Evolutionary conservation across 1,284 basidiomycete species (phyloP).

Genomic region (Heliocybe sulcata): DNA sequence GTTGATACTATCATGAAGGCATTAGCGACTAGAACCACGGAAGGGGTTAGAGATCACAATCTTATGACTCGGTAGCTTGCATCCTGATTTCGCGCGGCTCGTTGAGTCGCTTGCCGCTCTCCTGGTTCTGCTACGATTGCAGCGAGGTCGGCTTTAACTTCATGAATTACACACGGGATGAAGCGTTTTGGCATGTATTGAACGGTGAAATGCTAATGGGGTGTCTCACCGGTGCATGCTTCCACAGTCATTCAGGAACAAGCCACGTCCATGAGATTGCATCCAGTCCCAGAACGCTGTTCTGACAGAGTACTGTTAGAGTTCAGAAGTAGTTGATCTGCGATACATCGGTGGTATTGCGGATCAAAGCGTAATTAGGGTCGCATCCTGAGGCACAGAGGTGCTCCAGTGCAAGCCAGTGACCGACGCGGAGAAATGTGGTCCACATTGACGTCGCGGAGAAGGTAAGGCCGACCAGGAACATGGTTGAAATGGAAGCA

Average conservation of each 20-base stretch:
- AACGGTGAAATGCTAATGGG: no score
- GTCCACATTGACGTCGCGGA: neutral
- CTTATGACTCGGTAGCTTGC: no score
- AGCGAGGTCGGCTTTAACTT: no score
- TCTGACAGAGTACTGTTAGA: neutral
- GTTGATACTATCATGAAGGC: no score
- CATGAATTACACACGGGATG: no score
- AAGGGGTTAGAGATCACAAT: no score
- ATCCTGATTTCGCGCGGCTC: no score
- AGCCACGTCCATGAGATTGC: neutral
- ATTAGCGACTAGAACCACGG: no score
- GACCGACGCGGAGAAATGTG: neutral
- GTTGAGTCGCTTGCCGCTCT: no score
- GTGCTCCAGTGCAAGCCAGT: neutral
- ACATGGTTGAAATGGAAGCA: neutral
- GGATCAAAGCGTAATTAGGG: neutral
- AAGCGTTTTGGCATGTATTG: no score
- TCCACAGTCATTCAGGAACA: neutral
- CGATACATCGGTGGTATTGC: neutral
- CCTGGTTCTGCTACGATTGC: no score
- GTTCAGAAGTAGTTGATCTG: neutral
- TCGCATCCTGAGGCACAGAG: neutral
- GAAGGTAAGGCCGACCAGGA: neutral
- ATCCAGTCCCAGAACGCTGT: neutral
- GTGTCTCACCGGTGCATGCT: no score